phyloP scores from a whole-genome alignment of 83 land plant genomes.

The Diphasiastrum complanatum region DNA sequence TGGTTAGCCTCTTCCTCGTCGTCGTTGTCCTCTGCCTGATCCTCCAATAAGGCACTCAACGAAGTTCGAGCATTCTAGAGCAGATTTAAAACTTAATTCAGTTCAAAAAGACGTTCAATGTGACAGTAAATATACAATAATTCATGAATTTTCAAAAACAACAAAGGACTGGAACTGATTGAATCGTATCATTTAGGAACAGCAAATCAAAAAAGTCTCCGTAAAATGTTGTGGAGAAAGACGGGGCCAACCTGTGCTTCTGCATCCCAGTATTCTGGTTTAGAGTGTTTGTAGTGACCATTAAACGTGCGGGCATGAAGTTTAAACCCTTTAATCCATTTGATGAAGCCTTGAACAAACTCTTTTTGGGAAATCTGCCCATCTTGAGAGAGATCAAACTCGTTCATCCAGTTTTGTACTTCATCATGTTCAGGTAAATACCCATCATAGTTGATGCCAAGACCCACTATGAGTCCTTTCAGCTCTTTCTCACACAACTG shows the following conservation, averaged over 20 bases:
- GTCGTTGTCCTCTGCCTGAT: constrained; percentile 40
- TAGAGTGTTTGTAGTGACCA: not conserved
- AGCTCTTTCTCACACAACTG: constrained; percentile 33
- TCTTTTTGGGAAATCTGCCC: constrained; percentile 30
- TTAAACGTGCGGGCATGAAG: not conserved
- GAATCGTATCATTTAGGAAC: not conserved
- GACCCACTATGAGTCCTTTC: constrained; percentile 26
- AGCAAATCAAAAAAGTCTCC: not conserved
- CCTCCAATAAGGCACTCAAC: constrained; percentile 39
- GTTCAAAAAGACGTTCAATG: constrained; percentile 7
- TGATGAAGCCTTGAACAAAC: constrained; percentile 44
- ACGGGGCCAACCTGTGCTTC: not conserved
- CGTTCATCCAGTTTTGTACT: constrained; percentile 36
- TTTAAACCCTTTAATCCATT: constrained; percentile 27
- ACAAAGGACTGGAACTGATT: not conserved
- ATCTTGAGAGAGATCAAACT: constrained; percentile 48
- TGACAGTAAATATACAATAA: not conserved
- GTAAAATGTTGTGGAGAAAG: not conserved
- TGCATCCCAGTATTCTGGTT: not conserved
- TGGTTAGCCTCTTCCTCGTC: constrained; percentile 13
- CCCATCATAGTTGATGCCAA: constrained; percentile 29
- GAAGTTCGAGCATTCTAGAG: constrained; percentile 22
- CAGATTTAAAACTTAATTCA: constrained; percentile 7
- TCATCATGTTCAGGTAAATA: constrained; percentile 35
- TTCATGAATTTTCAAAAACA: not conserved